Base-by-base conservation (phyloP, 345 rosid species). In the Rubroshorea leprosula region DNA sequence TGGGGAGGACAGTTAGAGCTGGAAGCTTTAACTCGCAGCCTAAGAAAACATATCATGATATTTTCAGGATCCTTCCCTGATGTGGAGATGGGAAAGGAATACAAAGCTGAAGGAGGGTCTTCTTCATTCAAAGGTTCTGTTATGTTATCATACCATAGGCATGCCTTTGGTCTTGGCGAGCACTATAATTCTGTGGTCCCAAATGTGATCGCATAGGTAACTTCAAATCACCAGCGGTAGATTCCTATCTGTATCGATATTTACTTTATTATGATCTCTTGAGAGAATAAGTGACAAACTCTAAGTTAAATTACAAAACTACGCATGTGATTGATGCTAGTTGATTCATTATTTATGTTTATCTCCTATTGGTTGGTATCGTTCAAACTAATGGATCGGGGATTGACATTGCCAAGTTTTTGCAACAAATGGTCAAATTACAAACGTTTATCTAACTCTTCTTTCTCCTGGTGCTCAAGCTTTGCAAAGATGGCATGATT, bases 1-100 rank as follows among this genome's bases (percentile, higher is more conserved):
- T 85, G 84, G 92, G 92, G 92, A 49, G 92, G 86, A 46, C 86
- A 82, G 56, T 56, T 82, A 9, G 92, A 82, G 71, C 83, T 82
- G 8, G 77, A 74, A 51, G 92, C 92, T n/a, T 62, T 82, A 55
- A 80, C 81, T 56, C 88, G 74, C 70, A 76, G 77, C 61, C 75
- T 85, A 38, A 64, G 51, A 58, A 85, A 59, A 57, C 82, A 70
- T 54, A 80, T 82, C 57, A 63, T 67, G 80, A 72, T 85, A 70
- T 78, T 49, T 63, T 82, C 88, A 6, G 84, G 86, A 65, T 82
- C 81, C 19, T 78, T 80, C 56, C 87, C 86, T 23, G 88, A 85
- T 54, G 86, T 85, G 59, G 92, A 82, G 72, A 82, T 82, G 86
- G 92, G 88, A 24, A 82, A 78, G 72, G 88, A 82, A 65, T 80